Base-by-base conservation (phyloP, 202 grass and related monocot genomes). In the Panicum virgatum region DNA sequence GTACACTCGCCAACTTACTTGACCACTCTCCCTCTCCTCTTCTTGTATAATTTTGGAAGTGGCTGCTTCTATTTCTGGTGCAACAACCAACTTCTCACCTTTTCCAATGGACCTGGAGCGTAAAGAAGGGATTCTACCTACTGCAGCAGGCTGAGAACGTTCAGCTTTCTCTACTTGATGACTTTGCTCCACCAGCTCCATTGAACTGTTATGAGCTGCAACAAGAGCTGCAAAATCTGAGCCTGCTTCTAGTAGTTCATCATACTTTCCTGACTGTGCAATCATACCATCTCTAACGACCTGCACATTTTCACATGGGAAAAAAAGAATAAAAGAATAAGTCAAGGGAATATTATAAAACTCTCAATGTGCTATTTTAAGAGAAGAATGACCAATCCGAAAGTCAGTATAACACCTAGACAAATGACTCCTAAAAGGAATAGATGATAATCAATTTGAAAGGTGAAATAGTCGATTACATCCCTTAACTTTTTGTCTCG, bases 1-100 rank as follows among this genome's bases (percentile, higher is more conserved):
- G 78, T 94, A 91, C 16, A 94, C 83, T 64, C 66, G 53, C 78
- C 87, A 91, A 56, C 84, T 90, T 45, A 94, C 89, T 87, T 87
- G 84, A 34, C 92, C 92, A 59, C 69, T 89, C 57, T 85, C 92
- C 77, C 86, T 86, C 78, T 94, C 84, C 79, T 94, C 92, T 79
- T 94, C 92, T 68, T 85, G 83, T 82, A 91, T 86, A 51, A 94
- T 79, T 37, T 85, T 91, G 52, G 89, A 85, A 68, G 85, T 88
- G 64, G 89, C 51, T 54, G 62, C 77, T 79, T 89, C 73, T 66
- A 73, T 73, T 15, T 89, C 74, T 26, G 83, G 73, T 76, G 72
- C 69, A 69, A 85, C 36, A 0, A 84, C 27, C 32, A 84, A 46
- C 69, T 88, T 84, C 42, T 86, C 90, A 36, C 79, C 83, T 50